Base-by-base conservation (phyloP, 345 rosid species). In the Sapria himalayana region DNA sequence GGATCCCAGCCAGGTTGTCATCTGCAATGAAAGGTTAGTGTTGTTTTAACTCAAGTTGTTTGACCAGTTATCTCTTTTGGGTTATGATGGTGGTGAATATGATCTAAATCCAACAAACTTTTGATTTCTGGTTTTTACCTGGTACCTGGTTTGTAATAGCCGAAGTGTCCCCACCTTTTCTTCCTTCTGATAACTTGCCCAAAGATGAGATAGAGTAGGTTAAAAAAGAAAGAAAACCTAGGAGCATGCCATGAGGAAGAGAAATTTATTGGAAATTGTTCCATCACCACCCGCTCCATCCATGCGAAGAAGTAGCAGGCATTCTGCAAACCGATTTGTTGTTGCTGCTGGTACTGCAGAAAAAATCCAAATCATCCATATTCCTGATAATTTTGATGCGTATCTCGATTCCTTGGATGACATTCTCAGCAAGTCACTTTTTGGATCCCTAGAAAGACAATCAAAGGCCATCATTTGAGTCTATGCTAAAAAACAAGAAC, bases 381-480 rank as follows among this genome's bases (percentile, higher is more conserved):
- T 65, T 43, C 68, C 72, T 5, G 77, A 52, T 43, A 76, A 77
- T 48, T 81, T 81, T 32, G 84, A 77, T 47, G 62, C 42, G 55
- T 81, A 70, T 47, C 71, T 81, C 4, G 56, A 51, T 55, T 61
- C 81, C 15, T 53, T 81, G 38, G 78, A 71, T 33, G 73, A 55
- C 33, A 70, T 74, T 41, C 71, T 81, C 29, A 46, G 54, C 29
- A 67, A 62, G 49, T 77, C 74, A 33, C 40, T 58, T 16, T 20
- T 61, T 24, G 61, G 59, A 43, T 23, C 5, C 39, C 48, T 22
- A 4, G 36, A 32, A 21, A 15, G 53, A 14, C 17, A 33, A 46
- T 47, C 57, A 3, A 29, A 18, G 5, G 16, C 13, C 11, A 19
- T 4, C 3, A 58, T 39, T 37, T 57, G n/a, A n/a, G n/a, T 60